Evolutionary conservation across 106 monocot genomes (phyloP), one percentile per base, ranked within the genome.

Genomic region (Vanilla planifolia): DNA sequence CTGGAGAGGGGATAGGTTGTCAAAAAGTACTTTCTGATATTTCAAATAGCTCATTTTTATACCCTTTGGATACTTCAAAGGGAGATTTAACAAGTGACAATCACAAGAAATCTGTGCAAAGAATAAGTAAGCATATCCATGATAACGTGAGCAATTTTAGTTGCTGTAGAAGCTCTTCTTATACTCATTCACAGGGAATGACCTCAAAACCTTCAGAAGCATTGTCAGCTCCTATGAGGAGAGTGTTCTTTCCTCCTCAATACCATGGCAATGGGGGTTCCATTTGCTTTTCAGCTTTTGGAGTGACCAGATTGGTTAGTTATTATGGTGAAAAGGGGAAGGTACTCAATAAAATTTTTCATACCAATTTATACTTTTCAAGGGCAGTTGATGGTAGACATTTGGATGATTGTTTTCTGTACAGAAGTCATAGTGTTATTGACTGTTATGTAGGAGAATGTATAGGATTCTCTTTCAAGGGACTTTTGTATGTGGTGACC

Each of bases 241-340:
- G 73, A 69, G 51, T 95, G 22, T 71, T 83, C 69, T 73, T 95
- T 60, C 90, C 95, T 58, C 48, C 69, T 36, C 67, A 79, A 34
- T 72, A 64, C 72, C 66, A 3, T 60, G 67, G 62, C n/a, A 60
- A 37, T 8, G 62, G 79, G n/a, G 69, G 69, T 48, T 66, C 43
- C 23, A 63, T 86, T 59, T 86, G 75, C 29, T 65, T 95, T 64
- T 95, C 90, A 55, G 73, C 86, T 42, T 81, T 86, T 78, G 95
- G 95, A 71, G 59, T 95, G 23, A 84, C 73, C 5, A 78, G 80
- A 33, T 57, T 90, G 20, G 51, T 83, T 30, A 71, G 60, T 72
- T 59, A 50, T 63, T 48, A 13, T 44, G 62, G 51, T 63, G 11
- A 8, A 9, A 56, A 60, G 8, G 73, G 60, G 53, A 42, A 67